phyloP scores from a whole-genome alignment of 2,329 filamentous ascomycete species.

The Venturia pyrina region DNA sequence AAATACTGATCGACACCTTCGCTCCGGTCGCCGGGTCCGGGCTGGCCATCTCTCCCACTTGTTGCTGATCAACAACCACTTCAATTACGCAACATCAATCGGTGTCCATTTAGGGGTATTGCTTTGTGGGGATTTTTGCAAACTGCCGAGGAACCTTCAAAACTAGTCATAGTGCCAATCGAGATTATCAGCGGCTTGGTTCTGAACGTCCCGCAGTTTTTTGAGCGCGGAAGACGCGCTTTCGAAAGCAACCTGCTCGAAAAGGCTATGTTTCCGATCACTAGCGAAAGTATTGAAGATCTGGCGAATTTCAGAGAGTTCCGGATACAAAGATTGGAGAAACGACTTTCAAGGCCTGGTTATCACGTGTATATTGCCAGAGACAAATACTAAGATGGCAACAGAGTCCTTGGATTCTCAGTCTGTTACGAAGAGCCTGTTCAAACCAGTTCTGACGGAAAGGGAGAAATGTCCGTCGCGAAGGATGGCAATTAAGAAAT shows the following conservation, averaged over 20 bases:
- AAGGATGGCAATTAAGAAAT: neutral
- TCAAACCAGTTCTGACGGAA: neutral
- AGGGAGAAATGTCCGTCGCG: neutral
- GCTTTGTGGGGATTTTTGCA: too few relatives aligned
- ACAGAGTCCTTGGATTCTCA: neutral
- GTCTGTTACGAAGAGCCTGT: constrained; percentile 3
- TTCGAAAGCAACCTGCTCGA: neutral
- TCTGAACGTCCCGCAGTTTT: neutral
- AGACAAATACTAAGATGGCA: neutral
- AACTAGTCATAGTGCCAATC: too few relatives aligned
- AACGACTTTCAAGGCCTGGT: neutral
- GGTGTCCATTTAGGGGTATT: too few relatives aligned
- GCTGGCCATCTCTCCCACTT: too few relatives aligned
- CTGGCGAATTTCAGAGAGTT: neutral
- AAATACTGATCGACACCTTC: too few relatives aligned
- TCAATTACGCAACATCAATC: too few relatives aligned
- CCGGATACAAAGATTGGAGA: neutral
- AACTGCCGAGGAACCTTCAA: too few relatives aligned
- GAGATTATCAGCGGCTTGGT: neutral
- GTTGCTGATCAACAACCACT: too few relatives aligned
- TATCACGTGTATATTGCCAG: neutral
- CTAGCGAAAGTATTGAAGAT: neutral
- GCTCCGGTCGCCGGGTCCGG: too few relatives aligned
- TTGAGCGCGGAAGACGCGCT: neutral
- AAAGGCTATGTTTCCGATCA: neutral